These are phyloP conservation scores for Panaeolus cyanescens DNA, from an alignment of 768 basidiomycete species.

Conservation along the genomic window DNA sequence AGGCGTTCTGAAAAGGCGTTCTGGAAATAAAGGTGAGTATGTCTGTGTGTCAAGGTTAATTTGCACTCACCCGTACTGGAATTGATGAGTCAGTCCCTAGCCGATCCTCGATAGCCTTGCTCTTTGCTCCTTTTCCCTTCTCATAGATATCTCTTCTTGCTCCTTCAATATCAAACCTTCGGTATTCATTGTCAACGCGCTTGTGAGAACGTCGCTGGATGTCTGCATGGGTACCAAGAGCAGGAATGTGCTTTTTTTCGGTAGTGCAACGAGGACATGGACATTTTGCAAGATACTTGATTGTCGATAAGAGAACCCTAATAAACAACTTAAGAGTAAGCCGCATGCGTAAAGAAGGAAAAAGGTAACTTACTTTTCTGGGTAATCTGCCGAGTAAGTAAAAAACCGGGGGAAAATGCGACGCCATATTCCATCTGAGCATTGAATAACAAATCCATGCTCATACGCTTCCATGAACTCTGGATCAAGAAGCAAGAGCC, in stretches of 20 bases:
- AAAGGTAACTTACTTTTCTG: conserved; percentile 31
- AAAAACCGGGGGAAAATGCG: conserved; percentile 31
- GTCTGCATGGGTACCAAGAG: conserved; percentile 29
- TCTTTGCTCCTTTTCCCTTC: background rate
- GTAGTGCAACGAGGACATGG: conserved; percentile 33
- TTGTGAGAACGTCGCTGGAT: background rate
- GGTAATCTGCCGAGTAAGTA: conserved; percentile 37
- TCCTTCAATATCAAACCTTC: background rate
- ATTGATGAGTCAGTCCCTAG: conserved; percentile 9
- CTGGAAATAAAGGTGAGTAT: conserved; percentile 11
- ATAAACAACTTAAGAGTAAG: background rate
- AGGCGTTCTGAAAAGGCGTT: conserved; percentile 26
- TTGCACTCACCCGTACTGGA: conserved; percentile 8
- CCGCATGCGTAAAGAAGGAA: conserved; percentile 1
- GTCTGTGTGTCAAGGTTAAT: background rate
- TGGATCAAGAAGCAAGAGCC: conserved; percentile 27
- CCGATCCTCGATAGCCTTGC: background rate
- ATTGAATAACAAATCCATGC: conserved; percentile 31
- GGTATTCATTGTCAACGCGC: background rate
- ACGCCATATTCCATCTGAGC: conserved; percentile 26
- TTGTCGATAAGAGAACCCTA: conserved; percentile 23
- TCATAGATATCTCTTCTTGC: background rate
- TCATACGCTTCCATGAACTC: conserved; percentile 30
- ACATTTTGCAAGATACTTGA: conserved; percentile 32
- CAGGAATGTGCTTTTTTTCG: conserved; percentile 18